Base-by-base conservation (phyloP, 2,329 filamentous ascomycete genomes). In the Sphaerulina musiva region DNA sequence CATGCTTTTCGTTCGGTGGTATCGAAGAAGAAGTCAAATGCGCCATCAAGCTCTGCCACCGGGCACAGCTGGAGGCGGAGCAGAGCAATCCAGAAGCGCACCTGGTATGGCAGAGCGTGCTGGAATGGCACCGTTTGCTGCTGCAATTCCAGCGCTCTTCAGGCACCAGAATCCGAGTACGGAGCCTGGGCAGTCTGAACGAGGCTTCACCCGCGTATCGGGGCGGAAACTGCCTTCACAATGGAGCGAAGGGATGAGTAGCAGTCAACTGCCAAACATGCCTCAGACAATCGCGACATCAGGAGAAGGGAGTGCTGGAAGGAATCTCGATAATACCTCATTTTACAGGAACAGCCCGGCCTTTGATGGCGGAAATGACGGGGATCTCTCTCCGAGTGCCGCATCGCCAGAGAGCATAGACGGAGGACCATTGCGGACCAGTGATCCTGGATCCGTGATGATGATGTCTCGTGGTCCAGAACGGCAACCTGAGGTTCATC, bases 1-100 rank as follows among this genome's bases (percentile, higher is more conserved):
- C 9, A 65, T 84, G 49, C 67, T 82, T 32, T 67, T 82, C 51
- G 69, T 81, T 45, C 73, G 75, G 54, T 77, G 78, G 63, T 80
- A 78, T 65, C 75, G 76, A 58, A 70, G 68, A 34, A 60, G 58
- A 41, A 48, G 50, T 9, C 54, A 59, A 39, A 32, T 50, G 11
- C 56, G 59, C 8, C 66, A 66, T 43, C 61, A 60, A 43, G 64
- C 62, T 32, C 54, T 68, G 8, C 61, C 63, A 17, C 56, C 64
- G 29, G 60, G 57, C 45, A 51, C 60, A n/a, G 54, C 47, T 1
- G 50, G 48, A 44, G 54, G 57, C 14, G 54, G 55, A 23, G 56
- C 53, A 10, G 42, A 43, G 23, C 53, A 58, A 46, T 56, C 23
- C 29, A 55, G 38, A 39, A 46, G 49, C 42, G 60, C 61, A 10